phyloP scores from a whole-genome alignment of 23 red algal species.

The Chondrus crispus region DNA sequence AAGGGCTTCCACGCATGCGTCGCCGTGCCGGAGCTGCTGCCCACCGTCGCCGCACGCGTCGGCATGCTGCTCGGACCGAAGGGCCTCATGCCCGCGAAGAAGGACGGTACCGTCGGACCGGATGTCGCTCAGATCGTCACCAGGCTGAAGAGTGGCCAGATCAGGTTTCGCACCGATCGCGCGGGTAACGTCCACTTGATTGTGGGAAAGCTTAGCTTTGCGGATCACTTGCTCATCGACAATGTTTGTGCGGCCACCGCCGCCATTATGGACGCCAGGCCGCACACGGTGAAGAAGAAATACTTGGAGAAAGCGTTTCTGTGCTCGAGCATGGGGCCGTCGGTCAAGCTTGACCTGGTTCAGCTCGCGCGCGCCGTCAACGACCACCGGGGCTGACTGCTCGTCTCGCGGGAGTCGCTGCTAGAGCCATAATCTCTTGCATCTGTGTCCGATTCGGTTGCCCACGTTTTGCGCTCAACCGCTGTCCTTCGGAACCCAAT shows the following conservation, averaged over 20 bases:
- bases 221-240: slow-evolving; percentile 27
- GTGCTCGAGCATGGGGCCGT: slow-evolving; percentile 52
- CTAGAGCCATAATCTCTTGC: too few species aligned
- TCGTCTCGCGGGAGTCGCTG: too few species aligned
- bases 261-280: slow-evolving; percentile 7
- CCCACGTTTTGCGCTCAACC: too few species aligned
- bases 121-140: slow-evolving; percentile 37
- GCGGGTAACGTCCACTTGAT: slow-evolving; percentile 31
- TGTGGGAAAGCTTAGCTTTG: slow-evolving; percentile 59
- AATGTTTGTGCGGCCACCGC: slow-evolving; percentile 24
- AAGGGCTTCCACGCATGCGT: slow-evolving; percentile 39
- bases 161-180: slow-evolving; percentile 37
- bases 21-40: slow-evolving; percentile 38
- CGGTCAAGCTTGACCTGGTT: slow-evolving; percentile 28
- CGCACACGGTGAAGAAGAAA: slow-evolving; percentile 20
- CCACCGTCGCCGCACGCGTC: slow-evolving; percentile 30
- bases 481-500: too few species aligned
- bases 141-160: slow-evolving; percentile 25
- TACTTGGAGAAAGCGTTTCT: slow-evolving; percentile 22
- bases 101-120: slow-evolving; percentile 37
- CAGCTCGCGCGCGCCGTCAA: too few species aligned
- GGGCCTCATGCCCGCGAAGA: slow-evolving; percentile 59
- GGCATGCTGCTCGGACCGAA: slow-evolving; percentile 59
- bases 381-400: too few species aligned
- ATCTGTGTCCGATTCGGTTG: too few species aligned